Conservation (phyloP, 352 stramenopile genomes). For the Phytophthora nicotianae region DNA sequence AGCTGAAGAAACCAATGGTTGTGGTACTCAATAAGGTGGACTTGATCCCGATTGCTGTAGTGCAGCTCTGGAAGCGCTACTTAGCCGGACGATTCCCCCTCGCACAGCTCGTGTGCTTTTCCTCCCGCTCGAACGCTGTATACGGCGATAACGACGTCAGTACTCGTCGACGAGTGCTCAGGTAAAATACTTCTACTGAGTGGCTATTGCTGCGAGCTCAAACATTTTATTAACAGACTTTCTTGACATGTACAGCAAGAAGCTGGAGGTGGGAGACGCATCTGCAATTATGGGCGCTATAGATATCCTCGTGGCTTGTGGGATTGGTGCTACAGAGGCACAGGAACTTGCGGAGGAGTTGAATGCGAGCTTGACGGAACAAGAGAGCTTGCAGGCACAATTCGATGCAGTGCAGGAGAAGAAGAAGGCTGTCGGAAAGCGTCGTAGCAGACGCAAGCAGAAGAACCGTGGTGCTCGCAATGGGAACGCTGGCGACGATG, state of each 20-base stretch:
- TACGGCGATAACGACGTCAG: constrained; percentile 70
- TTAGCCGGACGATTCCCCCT: constrained; percentile 68
- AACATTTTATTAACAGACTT: neutral
- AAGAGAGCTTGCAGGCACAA: constrained; percentile 41
- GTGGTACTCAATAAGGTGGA: constrained; percentile 90
- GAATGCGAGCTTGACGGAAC: constrained; percentile 44
- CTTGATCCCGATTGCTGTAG: constrained; percentile 63
- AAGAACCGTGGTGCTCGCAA: constrained; percentile 44
- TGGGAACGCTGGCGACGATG: constrained; percentile 16
- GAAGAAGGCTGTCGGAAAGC: constrained; percentile 48
- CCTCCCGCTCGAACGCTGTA: constrained; percentile 77
- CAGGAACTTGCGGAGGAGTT: constrained; percentile 70
- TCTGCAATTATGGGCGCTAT: constrained; percentile 68
- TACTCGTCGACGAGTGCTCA: constrained; percentile 70
- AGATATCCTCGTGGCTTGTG: constrained; percentile 74
- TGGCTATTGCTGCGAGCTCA: neutral
- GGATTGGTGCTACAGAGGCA: constrained; percentile 54
- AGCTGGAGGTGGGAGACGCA: constrained; percentile 74
- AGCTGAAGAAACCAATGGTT: constrained; percentile 78
- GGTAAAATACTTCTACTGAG: constrained; percentile 23
- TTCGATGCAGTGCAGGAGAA: constrained; percentile 38
- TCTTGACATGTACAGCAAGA: constrained; percentile 49
- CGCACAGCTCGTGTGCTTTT: constrained; percentile 76
- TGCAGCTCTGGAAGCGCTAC: constrained; percentile 73
- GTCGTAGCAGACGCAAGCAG: constrained; percentile 62